Percentiles rank a stretch among this genome's conserved stretches.
These are phyloP conservation scores for Coniochaeta prunicola DNA, from an alignment of 2,329 filamentous ascomycete genomes.

Conservation along the genomic window DNA sequence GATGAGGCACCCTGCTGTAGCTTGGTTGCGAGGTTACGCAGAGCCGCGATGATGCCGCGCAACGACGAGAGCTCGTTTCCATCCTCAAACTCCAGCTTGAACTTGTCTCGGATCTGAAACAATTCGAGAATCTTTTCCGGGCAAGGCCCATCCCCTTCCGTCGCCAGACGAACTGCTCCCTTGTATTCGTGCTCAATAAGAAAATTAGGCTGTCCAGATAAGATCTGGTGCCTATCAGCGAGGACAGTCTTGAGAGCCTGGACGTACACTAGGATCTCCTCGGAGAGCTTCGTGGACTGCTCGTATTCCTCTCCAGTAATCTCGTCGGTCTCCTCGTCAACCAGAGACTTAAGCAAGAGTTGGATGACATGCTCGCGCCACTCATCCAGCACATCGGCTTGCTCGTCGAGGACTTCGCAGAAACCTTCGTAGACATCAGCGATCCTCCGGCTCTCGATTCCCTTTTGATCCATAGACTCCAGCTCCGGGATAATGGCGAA, in stretches of 20 bases:
- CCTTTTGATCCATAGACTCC: slow-evolving; percentile 42
- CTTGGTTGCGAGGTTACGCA: slow-evolving; percentile 55
- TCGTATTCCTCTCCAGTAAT: slow-evolving; percentile 86
- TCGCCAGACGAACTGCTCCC: slow-evolving; percentile 52
- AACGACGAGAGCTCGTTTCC: slow-evolving; percentile 42
- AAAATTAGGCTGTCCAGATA: slow-evolving; percentile 71
- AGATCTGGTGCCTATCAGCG: slow-evolving; percentile 68
- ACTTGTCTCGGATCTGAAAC: slow-evolving; percentile 33
- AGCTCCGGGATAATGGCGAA: slow-evolving; percentile 61
- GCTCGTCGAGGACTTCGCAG: slow-evolving; percentile 59
- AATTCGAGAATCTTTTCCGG: slow-evolving; percentile 55
- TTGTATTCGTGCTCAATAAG: slow-evolving; percentile 69
- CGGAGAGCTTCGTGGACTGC: slow-evolving; percentile 78
- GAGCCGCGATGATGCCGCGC: slow-evolving; percentile 60
- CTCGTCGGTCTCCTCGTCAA: slow-evolving; percentile 76
- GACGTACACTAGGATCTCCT: slow-evolving; percentile 82
- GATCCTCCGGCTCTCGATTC: slow-evolving; percentile 65
- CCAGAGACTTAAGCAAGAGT: slow-evolving; percentile 64
- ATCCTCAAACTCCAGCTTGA: slow-evolving; percentile 33
- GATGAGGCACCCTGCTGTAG: slow-evolving; percentile 50
- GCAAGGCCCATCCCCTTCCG: slow-evolving; percentile 59
- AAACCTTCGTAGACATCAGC: slow-evolving; percentile 61
- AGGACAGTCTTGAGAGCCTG: slow-evolving; percentile 68
- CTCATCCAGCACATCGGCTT: slow-evolving; percentile 62
- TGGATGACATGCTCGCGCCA: slow-evolving; percentile 70